These are phyloP conservation scores for Calycina herbarum DNA, from an alignment of 2,329 filamentous ascomycete genomes.

Conservation along the genomic window DNA sequence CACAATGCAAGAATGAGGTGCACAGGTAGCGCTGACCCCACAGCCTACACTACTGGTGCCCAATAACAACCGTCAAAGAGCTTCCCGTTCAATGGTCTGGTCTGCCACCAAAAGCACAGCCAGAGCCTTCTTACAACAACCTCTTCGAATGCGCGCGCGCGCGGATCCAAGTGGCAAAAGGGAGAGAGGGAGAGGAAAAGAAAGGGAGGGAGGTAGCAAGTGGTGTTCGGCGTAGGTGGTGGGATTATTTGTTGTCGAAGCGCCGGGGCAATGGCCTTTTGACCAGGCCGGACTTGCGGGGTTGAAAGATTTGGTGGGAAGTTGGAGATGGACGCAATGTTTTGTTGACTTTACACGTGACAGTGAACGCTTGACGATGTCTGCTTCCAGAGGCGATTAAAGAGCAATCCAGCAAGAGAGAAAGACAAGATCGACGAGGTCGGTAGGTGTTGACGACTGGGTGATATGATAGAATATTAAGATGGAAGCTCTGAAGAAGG, in stretches of 20 bases:
- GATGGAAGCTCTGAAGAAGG: not conserved
- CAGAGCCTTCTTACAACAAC: not conserved
- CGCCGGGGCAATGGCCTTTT: not conserved
- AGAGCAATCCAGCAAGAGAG: not conserved
- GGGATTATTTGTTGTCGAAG: conserved; percentile 3
- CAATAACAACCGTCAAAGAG: conserved; percentile 25
- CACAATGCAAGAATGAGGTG: conserved; percentile 10
- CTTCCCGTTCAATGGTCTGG: conserved; percentile 5
- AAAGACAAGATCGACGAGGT: not conserved
- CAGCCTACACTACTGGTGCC: conserved; percentile 17
- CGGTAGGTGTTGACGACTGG: too few relatives aligned
- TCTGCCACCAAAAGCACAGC: not conserved
- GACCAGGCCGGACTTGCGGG: not conserved
- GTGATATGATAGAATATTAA: not conserved
- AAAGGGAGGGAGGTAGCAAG: not conserved
- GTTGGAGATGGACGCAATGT: not conserved
- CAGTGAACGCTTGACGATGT: not conserved
- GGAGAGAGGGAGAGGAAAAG: not conserved
- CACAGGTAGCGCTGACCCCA: conserved; percentile 28
- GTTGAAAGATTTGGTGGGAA: not conserved
- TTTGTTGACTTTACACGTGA: conserved; percentile 5
- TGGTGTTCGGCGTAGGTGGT: not conserved
- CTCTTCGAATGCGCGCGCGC: not conserved
- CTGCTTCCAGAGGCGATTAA: not conserved
- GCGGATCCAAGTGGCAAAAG: not conserved